Evolutionary conservation across 345 rosid genomes (phyloP), one percentile per base, ranked within the genome.

Genomic region (Laguncularia racemosa): DNA sequence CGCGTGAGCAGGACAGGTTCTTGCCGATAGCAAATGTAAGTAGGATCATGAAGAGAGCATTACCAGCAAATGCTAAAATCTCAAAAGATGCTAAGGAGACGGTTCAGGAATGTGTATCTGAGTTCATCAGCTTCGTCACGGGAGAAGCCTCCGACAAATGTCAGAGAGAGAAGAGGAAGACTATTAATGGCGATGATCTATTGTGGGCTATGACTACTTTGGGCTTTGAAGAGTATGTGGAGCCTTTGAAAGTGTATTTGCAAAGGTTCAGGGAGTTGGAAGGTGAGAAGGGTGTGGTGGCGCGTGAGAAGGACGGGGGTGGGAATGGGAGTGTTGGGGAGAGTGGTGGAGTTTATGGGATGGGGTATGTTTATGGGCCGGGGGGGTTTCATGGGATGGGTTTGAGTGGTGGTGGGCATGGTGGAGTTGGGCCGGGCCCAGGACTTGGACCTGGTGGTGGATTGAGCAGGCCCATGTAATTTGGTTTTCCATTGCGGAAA

Each of bases 131-230:
- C 59, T 85, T 85, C 71, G 77, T 85, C 50, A 85, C 88, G 3
- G 92, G 92, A 20, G 92, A 82, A 65, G 92, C 92, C 0, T 85
- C 92, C 0, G 92, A 85, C 62, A 85, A 85, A 86, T 85, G 92
- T 65, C 86, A 82, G 64, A 67, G 84, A 19, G 91, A 84, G 82
- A 84, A 84, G 78, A 50, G 91, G 73, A 84, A 84, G 78, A 84
- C 91, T 11, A 78, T 84, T 70, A 84, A 84, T 71, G 91, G 91
- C 2, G 91, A 84, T 50, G 82, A 77, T 57, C 76, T 78, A 13
- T 62, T 78, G 23, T 78, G 82, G 82, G 78, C 82, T 43, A 85
- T 82, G 92, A 82, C 92, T 7, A 85, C 92, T 16, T 67, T 82
- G 17, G 92, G 88, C 18, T 85, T 85, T 53, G 86, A 85, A 63